These are phyloP conservation scores for Udeniomyces megalosporus DNA, from an alignment of 768 basidiomycete genomes.

Conservation along the genomic window DNA sequence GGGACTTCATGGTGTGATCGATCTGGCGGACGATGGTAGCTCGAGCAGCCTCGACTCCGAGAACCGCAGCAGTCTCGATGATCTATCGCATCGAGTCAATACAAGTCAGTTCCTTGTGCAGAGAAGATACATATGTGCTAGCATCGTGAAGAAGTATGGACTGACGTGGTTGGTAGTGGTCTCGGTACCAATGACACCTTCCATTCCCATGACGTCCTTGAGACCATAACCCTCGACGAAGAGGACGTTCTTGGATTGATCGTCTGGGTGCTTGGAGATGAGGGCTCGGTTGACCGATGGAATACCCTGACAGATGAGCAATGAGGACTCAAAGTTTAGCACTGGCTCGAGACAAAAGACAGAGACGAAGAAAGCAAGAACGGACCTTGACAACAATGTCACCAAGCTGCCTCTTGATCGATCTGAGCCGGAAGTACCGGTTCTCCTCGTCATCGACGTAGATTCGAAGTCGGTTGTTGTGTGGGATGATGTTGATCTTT, in stretches of 20 bases:
- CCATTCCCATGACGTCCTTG: conserved; percentile 90
- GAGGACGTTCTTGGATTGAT: conserved; percentile 75
- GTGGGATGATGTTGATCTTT: conserved; percentile 28
- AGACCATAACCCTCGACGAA: conserved; percentile 95
- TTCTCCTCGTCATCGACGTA: conserved; percentile 29
- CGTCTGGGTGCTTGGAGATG: conserved; percentile 87
- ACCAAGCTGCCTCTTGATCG: conserved; percentile 65
- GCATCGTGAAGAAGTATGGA: not conserved
- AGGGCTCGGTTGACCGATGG: conserved; percentile 76
- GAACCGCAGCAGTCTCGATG: conserved; percentile 81
- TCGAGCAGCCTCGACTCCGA: conserved; percentile 96
- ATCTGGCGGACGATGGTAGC: conserved; percentile 91
- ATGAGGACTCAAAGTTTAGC: not conserved
- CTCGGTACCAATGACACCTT: conserved; percentile 81
- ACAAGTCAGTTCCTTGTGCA: not conserved
- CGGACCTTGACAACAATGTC: conserved; percentile 78
- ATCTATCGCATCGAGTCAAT: conserved; percentile 26
- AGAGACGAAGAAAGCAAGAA: not conserved
- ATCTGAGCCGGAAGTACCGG: conserved; percentile 43
- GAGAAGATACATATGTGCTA: not conserved
- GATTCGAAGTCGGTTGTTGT: conserved; percentile 31
- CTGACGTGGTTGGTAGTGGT: conserved; percentile 78
- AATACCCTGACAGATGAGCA: conserved; percentile 51
- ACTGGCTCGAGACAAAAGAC: no score
- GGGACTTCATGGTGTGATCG: conserved; percentile 81